These are phyloP conservation scores for Paracoccidioides brasiliensis DNA, from an alignment of 2,329 filamentous ascomycete genomes.

Conservation along the genomic window DNA sequence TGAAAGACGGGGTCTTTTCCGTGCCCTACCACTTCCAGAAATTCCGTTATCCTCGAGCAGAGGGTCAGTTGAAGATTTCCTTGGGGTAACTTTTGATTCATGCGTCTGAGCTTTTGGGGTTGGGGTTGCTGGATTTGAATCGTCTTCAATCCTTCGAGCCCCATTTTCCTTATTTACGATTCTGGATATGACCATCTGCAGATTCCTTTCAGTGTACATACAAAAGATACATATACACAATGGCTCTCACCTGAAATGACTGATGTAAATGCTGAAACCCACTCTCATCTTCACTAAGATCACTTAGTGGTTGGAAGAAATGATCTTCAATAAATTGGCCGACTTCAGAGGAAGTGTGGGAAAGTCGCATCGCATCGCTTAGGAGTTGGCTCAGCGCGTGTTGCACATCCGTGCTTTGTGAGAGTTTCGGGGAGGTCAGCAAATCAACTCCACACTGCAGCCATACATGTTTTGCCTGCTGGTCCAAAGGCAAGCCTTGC, in stretches of 20 bases:
- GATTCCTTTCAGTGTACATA: slow-evolving; percentile 3
- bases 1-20: slow-evolving; percentile 26
- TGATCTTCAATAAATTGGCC: slow-evolving; percentile 16
- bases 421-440: slow-evolving; percentile 15
- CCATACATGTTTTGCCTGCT: slow-evolving; percentile 18
- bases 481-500: slow-evolving; percentile 13
- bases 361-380: slow-evolving; percentile 15
- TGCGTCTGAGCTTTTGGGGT: not conserved
- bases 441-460: slow-evolving; percentile 22
- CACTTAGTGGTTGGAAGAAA: slow-evolving; percentile 16
- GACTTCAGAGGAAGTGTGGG: slow-evolving; percentile 11
- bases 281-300: slow-evolving; percentile 13
- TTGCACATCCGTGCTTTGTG: slow-evolving; percentile 18
- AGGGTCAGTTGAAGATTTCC: slow-evolving; percentile 3
- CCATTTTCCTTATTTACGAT: slow-evolving; percentile 8
- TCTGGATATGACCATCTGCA: slow-evolving; percentile 13
- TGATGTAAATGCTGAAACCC: slow-evolving; percentile 15
- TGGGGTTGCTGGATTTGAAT: not conserved
- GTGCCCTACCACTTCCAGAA: slow-evolving; percentile 14
- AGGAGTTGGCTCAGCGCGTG: slow-evolving; percentile 19
- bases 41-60: slow-evolving; percentile 4
- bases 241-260: slow-evolving; percentile 21
- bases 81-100: not conserved
- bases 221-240: not conserved
- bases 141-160: not conserved